phyloP scores from a whole-genome alignment of 2,329 filamentous ascomycete species.

The Fusarium subglutinans region DNA sequence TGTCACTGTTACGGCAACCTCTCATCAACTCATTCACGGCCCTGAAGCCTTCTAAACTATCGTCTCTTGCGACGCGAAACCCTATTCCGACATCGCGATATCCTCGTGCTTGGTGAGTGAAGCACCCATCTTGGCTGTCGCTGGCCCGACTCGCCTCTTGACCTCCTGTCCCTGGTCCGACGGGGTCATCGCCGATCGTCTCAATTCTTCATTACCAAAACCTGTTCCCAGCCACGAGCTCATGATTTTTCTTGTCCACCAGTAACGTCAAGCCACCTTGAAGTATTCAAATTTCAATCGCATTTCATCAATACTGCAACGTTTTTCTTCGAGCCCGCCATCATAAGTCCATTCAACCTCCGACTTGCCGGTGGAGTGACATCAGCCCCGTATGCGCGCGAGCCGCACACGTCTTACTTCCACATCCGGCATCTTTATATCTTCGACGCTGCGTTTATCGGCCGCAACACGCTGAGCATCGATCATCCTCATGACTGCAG shows the following conservation, averaged over 20 bases:
- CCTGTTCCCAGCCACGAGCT: conserved; percentile 35
- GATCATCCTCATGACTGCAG: conserved; percentile 69
- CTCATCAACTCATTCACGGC: conserved; percentile 43
- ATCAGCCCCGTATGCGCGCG: conserved; percentile 28
- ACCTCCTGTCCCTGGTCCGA: conserved; percentile 9
- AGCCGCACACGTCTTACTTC: conserved; percentile 37
- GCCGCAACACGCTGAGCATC: conserved; percentile 30
- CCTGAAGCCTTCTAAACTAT: conserved; percentile 30
- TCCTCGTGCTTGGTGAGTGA: conserved; percentile 40
- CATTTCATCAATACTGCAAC: conserved; percentile 8
- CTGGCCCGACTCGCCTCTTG: conserved; percentile 29
- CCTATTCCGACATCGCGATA: conserved; percentile 40
- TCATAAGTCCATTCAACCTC: conserved; percentile 3
- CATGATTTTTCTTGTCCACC: conserved; percentile 33
- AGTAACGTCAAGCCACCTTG: conserved; percentile 21
- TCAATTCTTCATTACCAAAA: conserved; percentile 30
- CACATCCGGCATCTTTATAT: conserved; percentile 28
- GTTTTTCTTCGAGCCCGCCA: background rate
- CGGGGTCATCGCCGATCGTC: conserved; percentile 29
- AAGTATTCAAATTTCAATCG: conserved; percentile 18
- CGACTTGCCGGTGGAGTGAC: conserved; percentile 33
- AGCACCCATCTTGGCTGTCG: conserved; percentile 25
- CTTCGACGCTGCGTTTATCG: conserved; percentile 34
- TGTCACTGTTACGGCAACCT: conserved; percentile 43
- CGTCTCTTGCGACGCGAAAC: conserved; percentile 39